phyloP scores from a whole-genome alignment of 495 filamentous ascomycete species.

The Hyaloscypha hepaticicola region DNA sequence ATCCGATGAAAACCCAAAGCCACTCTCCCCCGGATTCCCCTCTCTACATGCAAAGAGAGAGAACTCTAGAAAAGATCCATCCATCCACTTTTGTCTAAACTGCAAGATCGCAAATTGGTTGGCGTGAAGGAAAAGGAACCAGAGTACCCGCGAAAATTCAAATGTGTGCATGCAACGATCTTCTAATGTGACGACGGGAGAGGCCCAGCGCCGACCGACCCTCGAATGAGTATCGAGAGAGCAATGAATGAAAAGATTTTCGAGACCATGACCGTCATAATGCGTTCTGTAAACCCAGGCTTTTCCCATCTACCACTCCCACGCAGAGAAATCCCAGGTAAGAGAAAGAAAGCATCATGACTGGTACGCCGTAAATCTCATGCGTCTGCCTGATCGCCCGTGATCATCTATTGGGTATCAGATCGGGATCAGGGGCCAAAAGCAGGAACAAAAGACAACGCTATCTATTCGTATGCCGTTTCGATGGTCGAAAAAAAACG shows the following conservation, averaged over 20 bases:
- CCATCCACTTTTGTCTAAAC: conserved; percentile 60
- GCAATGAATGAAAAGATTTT: conserved; percentile 37
- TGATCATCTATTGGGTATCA: conserved; percentile 57
- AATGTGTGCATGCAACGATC: conserved; percentile 31
- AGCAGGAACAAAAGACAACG: conserved; percentile 63
- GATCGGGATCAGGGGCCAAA: conserved; percentile 37
- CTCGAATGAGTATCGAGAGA: conserved; percentile 17
- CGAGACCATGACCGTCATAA: conserved; percentile 42
- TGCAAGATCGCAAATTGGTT: conserved; percentile 30
- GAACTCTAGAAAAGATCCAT: conserved; percentile 24
- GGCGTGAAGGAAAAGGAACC: conserved; percentile 27
- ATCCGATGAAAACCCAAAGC: conserved; percentile 28
- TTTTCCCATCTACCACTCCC: conserved; percentile 2
- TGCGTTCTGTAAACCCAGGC: conserved; percentile 36
- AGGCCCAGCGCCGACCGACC: conserved; percentile 25
- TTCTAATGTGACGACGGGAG: conserved; percentile 30
- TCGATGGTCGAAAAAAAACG: conserved; percentile 28
- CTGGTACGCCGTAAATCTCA: conserved; percentile 36
- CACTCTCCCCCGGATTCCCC: conserved; percentile 6
- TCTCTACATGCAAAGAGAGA: conserved; percentile 11
- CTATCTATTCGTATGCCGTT: conserved; percentile 73
- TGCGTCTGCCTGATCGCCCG: conserved; percentile 43
- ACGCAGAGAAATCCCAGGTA: conserved; percentile 21
- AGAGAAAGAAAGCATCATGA: conserved; percentile 31
- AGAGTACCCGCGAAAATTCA: conserved; percentile 37